A percentile compares a stretch with the other conserved stretches of the same genome.
Evolutionary conservation across 768 basidiomycete species (phyloP).

Genomic region (Suillus spraguei): DNA sequence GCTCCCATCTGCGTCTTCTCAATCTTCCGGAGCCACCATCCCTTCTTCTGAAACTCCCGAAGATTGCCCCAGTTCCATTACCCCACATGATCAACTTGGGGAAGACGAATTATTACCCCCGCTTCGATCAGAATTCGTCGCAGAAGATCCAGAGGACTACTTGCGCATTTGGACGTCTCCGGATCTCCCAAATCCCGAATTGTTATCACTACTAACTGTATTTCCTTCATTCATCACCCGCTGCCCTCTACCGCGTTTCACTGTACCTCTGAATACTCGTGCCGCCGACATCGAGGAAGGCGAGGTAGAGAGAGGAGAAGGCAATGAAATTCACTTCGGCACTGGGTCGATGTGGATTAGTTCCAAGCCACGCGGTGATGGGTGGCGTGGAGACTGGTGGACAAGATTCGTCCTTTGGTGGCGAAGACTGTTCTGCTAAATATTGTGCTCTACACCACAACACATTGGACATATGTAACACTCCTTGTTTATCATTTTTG

Average conservation of each 20-base stretch:
- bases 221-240: conserved; percentile 81
- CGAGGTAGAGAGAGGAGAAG: conserved; percentile 54
- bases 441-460: conserved; percentile 23
- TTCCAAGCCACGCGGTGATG: conserved; percentile 54
- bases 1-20: conserved; percentile 55
- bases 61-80: conserved; percentile 43
- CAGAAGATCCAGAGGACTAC: conserved; percentile 45
- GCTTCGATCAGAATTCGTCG: conserved; percentile 34
- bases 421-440: conserved; percentile 74
- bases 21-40: conserved; percentile 38
- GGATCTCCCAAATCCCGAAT: conserved; percentile 77
- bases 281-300: conserved; percentile 71
- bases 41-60: conserved; percentile 39
- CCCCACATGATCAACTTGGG: conserved; percentile 30
- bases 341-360: conserved; percentile 88
- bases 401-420: conserved; percentile 79
- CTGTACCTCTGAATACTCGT: conserved; percentile 38
- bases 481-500: conserved; percentile 31
- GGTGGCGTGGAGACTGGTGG: conserved; percentile 83
- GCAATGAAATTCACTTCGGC: conserved; percentile 66
- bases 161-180: conserved; percentile 83
- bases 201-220: conserved; percentile 62
- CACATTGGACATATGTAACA: conserved; percentile 38
- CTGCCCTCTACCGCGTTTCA: conserved; percentile 74
- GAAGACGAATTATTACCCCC: conserved; percentile 39